Evolutionary conservation across 805 yeast genomes (phyloP).

Genomic region (Sugiyamaella boreocaroliniensis): DNA sequence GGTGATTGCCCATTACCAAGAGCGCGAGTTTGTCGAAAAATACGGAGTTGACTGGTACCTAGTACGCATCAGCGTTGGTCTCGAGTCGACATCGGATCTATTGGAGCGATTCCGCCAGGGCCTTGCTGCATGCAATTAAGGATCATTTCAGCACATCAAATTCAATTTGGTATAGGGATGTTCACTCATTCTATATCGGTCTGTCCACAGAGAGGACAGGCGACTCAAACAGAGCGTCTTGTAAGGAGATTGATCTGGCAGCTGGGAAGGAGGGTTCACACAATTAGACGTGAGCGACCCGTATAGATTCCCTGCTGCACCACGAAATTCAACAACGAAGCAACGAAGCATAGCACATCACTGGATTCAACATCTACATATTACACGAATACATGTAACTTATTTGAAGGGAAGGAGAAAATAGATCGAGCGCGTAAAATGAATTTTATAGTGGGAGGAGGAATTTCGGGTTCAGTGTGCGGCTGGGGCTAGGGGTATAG

Average conservation of each 20-base stretch:
- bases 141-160: not conserved
- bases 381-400: not conserved
- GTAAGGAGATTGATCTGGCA: constrained; percentile 6
- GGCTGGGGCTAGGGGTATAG: not conserved
- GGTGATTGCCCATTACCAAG: constrained; percentile 75
- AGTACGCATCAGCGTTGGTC: constrained; percentile 77
- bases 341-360: not conserved
- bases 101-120: constrained; percentile 1
- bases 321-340: not conserved
- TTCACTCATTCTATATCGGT: constrained; percentile 21
- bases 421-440: not conserved
- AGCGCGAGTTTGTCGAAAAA: constrained; percentile 67
- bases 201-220: constrained; percentile 8
- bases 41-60: constrained; percentile 80
- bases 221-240: constrained; percentile 21
- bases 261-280: not conserved
- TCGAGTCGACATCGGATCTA: constrained; percentile 56
- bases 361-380: constrained; percentile 5
- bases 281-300: not conserved
- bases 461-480: not conserved
- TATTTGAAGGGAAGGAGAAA: too few relatives aligned
- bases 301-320: not conserved
- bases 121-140: constrained; percentile 1
- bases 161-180: not conserved
- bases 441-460: not conserved